Percentiles rank a stretch among this genome's conserved stretches.
Evolutionary conservation across 345 rosid species (phyloP).

Genomic region (Murraya koenigii): DNA sequence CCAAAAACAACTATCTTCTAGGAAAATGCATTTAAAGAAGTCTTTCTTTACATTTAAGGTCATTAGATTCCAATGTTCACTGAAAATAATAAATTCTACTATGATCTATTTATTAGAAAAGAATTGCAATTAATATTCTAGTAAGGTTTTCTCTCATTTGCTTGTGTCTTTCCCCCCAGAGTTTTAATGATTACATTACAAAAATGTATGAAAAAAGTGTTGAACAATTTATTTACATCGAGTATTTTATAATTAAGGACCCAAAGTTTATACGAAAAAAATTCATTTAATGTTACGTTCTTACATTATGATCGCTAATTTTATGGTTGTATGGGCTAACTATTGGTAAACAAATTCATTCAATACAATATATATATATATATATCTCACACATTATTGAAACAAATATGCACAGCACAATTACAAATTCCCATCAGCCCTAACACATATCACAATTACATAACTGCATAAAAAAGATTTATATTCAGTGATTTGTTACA

Average conservation of each 20-base stretch:
- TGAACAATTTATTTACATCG: background rate
- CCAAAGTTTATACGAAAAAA: background rate
- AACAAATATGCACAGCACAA: background rate
- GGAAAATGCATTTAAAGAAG: constrained; percentile 31
- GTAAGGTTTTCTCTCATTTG: background rate
- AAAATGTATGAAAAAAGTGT: background rate
- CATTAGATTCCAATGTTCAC: constrained; percentile 11
- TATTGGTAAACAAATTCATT: background rate
- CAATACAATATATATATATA: background rate
- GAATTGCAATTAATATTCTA: constrained; percentile 1
- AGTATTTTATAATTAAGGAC: background rate
- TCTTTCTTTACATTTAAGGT: constrained; percentile 14
- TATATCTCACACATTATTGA: too few relatives aligned
- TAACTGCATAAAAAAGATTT: background rate
- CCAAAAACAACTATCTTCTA: constrained; percentile 2
- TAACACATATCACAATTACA: background rate
- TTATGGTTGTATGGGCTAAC: background rate
- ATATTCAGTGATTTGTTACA: background rate
- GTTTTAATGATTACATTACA: background rate
- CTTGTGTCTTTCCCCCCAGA: too few relatives aligned
- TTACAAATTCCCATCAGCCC: background rate
- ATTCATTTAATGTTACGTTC: background rate
- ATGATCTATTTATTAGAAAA: background rate
- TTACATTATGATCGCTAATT: too few relatives aligned
- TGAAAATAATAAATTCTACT: background rate